These are phyloP conservation scores for Kwoniella dejecticola DNA, from an alignment of 768 basidiomycete species.

Conservation along the genomic window DNA sequence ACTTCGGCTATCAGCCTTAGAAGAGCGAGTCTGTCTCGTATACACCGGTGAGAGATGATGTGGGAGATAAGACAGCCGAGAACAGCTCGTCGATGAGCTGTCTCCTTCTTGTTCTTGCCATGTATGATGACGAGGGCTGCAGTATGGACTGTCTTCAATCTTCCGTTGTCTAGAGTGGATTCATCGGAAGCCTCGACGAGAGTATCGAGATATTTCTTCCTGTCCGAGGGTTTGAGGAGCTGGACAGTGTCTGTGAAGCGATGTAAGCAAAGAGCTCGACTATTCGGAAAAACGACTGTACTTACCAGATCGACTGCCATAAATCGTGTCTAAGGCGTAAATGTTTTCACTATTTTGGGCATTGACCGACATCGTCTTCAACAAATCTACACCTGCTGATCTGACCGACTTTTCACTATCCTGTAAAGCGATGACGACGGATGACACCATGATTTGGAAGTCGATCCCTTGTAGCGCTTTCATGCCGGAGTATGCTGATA, in stretches of 20 bases:
- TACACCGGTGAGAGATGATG: conserved; percentile 63
- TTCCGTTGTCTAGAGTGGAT: conserved; percentile 61
- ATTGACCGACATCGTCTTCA: conserved; percentile 32
- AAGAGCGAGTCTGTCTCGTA: conserved; percentile 62
- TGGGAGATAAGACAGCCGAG: conserved; percentile 81
- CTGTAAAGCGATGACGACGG: conserved; percentile 44
- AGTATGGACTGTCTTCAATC: conserved; percentile 57
- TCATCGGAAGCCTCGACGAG: conserved; percentile 72
- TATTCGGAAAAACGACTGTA: conserved; percentile 20
- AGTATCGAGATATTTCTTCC: conserved; percentile 70
- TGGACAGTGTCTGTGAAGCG: conserved; percentile 28
- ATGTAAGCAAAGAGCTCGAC: too few species aligned
- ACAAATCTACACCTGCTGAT: conserved; percentile 43
- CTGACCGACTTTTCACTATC: conserved; percentile 47
- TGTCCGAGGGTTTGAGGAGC: conserved; percentile 44
- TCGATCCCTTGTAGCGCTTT: conserved; percentile 59
- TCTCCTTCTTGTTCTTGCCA: conserved; percentile 52
- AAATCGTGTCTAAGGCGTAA: conserved; percentile 54
- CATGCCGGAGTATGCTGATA: conserved; percentile 68
- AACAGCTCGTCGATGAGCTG: conserved; percentile 62
- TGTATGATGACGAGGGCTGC: conserved; percentile 64
- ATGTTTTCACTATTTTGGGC: conserved; percentile 30
- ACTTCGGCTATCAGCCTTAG: conserved; percentile 61
- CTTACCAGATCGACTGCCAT: conserved; percentile 51
- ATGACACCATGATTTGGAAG: conserved; percentile 57